A percentile compares a stretch with the other conserved stretches of the same genome.
phyloP scores from a whole-genome alignment of 495 filamentous ascomycete species.

The Daldinia decipiens region DNA sequence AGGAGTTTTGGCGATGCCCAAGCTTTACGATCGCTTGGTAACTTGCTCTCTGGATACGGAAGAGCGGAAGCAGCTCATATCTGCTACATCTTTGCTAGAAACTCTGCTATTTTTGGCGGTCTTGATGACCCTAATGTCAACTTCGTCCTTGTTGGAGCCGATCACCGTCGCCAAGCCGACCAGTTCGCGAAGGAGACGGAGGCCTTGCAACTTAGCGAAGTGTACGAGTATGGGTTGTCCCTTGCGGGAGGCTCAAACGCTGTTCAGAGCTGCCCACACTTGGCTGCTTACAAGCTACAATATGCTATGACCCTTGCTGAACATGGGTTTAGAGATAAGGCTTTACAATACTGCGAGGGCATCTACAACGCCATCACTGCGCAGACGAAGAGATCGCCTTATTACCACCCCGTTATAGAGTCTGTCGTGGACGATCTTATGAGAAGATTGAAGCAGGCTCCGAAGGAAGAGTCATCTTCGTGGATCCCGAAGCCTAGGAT shows the following conservation, averaged over 20 bases:
- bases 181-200: constrained; percentile 82
- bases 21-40: constrained; percentile 82
- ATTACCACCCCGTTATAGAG: constrained; percentile 80
- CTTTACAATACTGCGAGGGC: constrained; percentile 89
- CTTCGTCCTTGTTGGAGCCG: constrained; percentile 84
- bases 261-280: constrained; percentile 75
- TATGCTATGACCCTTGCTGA: constrained; percentile 87
- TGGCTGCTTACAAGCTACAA: constrained; percentile 88
- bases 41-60: constrained; percentile 85
- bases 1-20: constrained; percentile 80
- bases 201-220: constrained; percentile 85
- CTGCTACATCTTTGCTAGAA: constrained; percentile 73
- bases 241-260: constrained; percentile 65
- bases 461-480: constrained; percentile 71
- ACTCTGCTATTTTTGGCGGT: constrained; percentile 75
- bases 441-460: constrained; percentile 82
- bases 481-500: constrained; percentile 96
- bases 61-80: constrained; percentile 90
- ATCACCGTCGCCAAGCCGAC: constrained; percentile 73
- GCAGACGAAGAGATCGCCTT: constrained; percentile 82
- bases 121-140: constrained; percentile 82
- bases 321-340: constrained; percentile 80
- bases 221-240: constrained; percentile 87
- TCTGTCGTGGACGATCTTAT: constrained; percentile 82
- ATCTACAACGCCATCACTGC: constrained; percentile 82